Evolutionary conservation across 1,284 basidiomycete species (phyloP).

Genomic region (Peniophora sp.): DNA sequence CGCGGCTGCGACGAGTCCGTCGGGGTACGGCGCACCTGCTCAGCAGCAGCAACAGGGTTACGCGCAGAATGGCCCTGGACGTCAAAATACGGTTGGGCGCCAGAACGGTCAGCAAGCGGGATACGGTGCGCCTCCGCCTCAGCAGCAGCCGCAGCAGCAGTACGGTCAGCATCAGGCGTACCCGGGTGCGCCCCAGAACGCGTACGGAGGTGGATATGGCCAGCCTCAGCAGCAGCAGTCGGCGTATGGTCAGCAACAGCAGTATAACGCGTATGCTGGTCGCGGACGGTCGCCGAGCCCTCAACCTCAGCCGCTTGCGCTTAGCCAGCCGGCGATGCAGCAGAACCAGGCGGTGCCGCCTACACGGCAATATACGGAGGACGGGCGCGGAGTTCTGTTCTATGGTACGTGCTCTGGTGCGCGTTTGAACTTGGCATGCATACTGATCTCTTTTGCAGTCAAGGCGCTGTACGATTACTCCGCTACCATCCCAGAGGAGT

Average conservation of each 20-base stretch:
- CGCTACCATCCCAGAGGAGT: conserved; percentile 83
- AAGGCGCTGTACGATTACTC: conserved; percentile 90
- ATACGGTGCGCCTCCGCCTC: not conserved
- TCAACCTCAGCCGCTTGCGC: conserved; percentile 20
- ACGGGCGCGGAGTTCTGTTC: conserved; percentile 74
- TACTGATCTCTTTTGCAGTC: conserved; percentile 35
- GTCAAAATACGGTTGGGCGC: not conserved
- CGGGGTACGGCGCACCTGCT: conserved; percentile 2
- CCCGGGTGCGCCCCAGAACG: not conserved
- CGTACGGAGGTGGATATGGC: conserved; percentile 16
- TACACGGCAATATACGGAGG: conserved; percentile 68
- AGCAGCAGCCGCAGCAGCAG: conserved; percentile 4
- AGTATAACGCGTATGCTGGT: conserved; percentile 8
- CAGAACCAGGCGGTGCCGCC: conserved; percentile 28
- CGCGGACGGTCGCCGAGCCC: conserved; percentile 28
- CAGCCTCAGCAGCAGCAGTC: conserved; percentile 12
- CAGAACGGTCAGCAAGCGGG: not conserved
- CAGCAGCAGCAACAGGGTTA: not conserved
- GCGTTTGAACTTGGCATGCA: not conserved
- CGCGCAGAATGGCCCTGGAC: not conserved
- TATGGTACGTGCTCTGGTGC: conserved; percentile 49
- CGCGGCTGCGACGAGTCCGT: conserved; percentile 11
- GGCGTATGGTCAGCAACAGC: conserved; percentile 10
- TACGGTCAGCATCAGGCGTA: not conserved
- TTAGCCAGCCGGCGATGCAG: conserved; percentile 16